Evolutionary conservation across 371 early-diverging fungal species (phyloP).

Genomic region (Apophysomyces elegans): DNA sequence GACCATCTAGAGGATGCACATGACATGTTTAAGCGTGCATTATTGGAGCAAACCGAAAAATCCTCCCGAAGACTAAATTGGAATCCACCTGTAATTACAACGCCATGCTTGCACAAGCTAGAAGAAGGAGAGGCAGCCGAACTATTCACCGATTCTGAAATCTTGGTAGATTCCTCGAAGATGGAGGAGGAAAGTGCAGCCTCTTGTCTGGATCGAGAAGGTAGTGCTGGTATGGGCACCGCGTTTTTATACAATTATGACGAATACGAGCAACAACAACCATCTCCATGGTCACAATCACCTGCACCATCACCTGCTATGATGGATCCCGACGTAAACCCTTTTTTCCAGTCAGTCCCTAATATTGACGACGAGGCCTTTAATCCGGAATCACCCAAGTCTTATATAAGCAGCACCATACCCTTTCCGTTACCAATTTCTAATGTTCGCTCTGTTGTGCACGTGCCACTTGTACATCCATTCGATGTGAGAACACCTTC

Average conservation of each 20-base stretch:
- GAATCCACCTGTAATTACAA: constrained; percentile 34
- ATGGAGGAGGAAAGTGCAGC: constrained; percentile 9
- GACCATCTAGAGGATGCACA: constrained; percentile 30
- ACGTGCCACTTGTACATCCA: constrained; percentile 59
- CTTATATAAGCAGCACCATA: constrained; percentile 32
- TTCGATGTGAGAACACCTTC: constrained; percentile 31
- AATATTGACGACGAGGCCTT: constrained; percentile 67
- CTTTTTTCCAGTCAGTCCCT: constrained; percentile 61
- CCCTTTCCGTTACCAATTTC: constrained; percentile 49
- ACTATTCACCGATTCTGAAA: constrained; percentile 24
- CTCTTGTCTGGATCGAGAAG: constrained; percentile 25
- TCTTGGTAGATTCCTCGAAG: constrained; percentile 33
- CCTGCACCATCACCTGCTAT: constrained; percentile 66
- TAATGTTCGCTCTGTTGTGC: constrained; percentile 63
- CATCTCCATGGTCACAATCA: constrained; percentile 68
- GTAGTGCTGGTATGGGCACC: constrained; percentile 30
- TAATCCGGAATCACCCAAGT: constrained; percentile 56
- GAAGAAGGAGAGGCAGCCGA: constrained; percentile 25
- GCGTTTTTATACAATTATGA: constrained; percentile 39
- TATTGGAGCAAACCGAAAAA: constrained; percentile 40
- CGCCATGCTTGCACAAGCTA: constrained; percentile 40
- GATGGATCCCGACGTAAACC: constrained; percentile 65
- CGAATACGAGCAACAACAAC: constrained; percentile 56
- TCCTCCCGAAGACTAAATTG: constrained; percentile 19
- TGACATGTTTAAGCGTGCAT: constrained; percentile 43